phyloP scores from a whole-genome alignment of 352 stramenopile species.

The Pythium phragmitis region DNA sequence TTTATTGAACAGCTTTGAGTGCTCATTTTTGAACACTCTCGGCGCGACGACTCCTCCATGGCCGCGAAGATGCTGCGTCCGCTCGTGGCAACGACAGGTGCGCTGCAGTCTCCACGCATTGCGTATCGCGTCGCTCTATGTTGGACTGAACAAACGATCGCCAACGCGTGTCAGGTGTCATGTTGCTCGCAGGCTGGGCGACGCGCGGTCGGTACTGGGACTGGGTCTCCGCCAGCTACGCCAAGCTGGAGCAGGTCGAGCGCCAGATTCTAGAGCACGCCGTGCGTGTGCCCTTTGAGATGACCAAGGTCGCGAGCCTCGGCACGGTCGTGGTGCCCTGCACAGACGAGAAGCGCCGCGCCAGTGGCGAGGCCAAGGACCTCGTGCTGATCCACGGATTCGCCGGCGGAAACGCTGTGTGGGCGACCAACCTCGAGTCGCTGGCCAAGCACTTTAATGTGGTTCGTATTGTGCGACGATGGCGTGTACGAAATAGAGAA shows the following conservation, averaged over 20 bases:
- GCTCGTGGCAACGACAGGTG: slow-evolving; percentile 23
- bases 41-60: not conserved
- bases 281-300: slow-evolving; percentile 56
- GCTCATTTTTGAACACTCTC: not conserved
- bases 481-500: not conserved
- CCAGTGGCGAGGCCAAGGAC: slow-evolving; percentile 42
- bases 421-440: slow-evolving; percentile 77
- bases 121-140: not conserved
- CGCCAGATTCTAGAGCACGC: slow-evolving; percentile 52
- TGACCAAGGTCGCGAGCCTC: slow-evolving; percentile 77
- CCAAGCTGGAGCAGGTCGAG: slow-evolving; percentile 60
- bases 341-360: slow-evolving; percentile 50
- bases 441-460: slow-evolving; percentile 84
- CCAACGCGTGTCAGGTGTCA: slow-evolving; percentile 23
- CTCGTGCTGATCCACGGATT: slow-evolving; percentile 85
- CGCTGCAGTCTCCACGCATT: not conserved
- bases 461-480: slow-evolving; percentile 31
- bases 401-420: slow-evolving; percentile 73
- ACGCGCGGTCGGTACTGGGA: slow-evolving; percentile 63
- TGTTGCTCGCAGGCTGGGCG: slow-evolving; percentile 56
- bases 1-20: not conserved
- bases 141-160: not conserved
- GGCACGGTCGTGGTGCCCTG: slow-evolving; percentile 82
- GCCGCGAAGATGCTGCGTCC: slow-evolving; percentile 15
- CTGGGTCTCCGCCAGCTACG: slow-evolving; percentile 75